These are phyloP conservation scores for Camellia sinensis DNA, from an alignment of 148 eudicot genomes.

Conservation along the genomic window DNA sequence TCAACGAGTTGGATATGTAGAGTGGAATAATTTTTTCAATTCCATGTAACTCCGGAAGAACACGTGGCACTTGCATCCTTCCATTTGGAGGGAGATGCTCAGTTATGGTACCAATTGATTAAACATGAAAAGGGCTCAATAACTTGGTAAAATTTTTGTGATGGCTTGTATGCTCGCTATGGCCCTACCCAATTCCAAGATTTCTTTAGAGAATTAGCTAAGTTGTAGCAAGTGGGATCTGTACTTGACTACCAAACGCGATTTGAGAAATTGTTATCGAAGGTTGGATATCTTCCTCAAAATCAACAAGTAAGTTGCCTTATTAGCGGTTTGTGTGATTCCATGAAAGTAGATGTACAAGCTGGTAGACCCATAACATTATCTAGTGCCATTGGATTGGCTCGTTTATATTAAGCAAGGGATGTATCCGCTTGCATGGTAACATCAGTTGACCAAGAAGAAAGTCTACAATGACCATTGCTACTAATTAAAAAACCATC, in stretches of 20 bases:
- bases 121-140: not conserved
- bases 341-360: not conserved
- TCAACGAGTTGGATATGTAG: conserved; percentile 4
- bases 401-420: not conserved
- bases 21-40: not conserved
- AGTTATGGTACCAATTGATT: not conserved
- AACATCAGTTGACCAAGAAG: too few species aligned
- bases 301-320: not conserved
- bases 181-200: not conserved
- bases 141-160: not conserved
- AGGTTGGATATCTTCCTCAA: not conserved
- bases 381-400: not conserved
- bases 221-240: not conserved
- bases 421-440: not conserved
- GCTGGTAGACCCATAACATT: not conserved
- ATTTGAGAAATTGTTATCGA: not conserved
- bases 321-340: not conserved
- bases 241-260: not conserved
- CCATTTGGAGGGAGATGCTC: not conserved
- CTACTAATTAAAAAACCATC: too few species aligned
- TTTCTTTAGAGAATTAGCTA: not conserved
- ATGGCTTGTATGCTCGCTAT: not conserved
- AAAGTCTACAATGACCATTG: too few species aligned
- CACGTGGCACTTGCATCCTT: not conserved
- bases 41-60: not conserved